Evolutionary conservation across 257 asterid genomes (phyloP).

Genomic region (Solanum rostratum): DNA sequence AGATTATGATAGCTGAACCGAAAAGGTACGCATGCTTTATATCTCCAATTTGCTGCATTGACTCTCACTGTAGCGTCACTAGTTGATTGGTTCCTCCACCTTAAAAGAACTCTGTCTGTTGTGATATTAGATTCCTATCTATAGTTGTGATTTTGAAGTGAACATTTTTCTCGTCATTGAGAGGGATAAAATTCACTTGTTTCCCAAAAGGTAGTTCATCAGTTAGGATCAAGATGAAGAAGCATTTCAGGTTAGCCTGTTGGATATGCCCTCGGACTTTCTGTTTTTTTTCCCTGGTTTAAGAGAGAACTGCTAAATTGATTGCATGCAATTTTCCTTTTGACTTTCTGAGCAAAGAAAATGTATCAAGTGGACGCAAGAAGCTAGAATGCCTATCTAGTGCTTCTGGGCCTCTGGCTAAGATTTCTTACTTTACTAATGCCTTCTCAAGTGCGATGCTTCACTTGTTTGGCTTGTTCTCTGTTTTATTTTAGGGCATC

Average conservation of each 20-base stretch:
- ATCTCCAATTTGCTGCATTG: background rate
- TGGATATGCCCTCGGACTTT: background rate
- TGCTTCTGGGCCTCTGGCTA: background rate
- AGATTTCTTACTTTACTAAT: background rate
- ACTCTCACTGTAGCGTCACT: background rate
- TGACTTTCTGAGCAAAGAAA: background rate
- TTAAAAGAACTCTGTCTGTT: background rate
- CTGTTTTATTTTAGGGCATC: background rate
- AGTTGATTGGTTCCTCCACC: background rate
- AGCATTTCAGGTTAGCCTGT: background rate
- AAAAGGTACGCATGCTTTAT: slow-evolving; percentile 38
- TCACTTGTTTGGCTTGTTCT: background rate
- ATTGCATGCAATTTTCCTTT: background rate
- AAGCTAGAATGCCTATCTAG: background rate
- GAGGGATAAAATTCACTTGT: background rate
- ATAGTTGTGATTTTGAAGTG: background rate
- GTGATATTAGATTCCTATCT: background rate
- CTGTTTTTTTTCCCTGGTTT: background rate
- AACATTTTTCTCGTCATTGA: background rate
- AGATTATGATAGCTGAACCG: slow-evolving; percentile 86
- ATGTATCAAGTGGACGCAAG: background rate
- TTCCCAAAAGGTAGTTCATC: background rate
- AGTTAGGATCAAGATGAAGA: background rate
- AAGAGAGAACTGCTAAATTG: background rate
- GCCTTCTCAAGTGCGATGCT: background rate